A percentile compares a stretch with the other conserved stretches of the same genome.
Conservation (phyloP, 176 grass and related monocot genomes). For the Lolium rigidum region DNA sequence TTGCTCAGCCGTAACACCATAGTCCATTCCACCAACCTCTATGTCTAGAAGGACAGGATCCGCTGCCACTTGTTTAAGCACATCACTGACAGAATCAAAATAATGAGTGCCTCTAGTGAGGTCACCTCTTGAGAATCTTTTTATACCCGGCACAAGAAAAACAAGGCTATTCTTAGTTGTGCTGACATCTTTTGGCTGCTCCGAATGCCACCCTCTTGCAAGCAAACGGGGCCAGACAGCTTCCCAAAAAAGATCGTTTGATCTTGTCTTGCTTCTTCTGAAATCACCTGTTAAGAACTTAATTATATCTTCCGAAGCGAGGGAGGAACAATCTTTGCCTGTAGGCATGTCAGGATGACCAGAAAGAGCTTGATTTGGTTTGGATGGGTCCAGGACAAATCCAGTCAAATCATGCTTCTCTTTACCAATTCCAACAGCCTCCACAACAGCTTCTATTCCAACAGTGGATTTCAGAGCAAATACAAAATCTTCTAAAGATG, state of each 20-base stretch:
- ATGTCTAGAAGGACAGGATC: conserved; percentile 82
- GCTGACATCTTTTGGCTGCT: conserved; percentile 84
- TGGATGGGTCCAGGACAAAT: conserved; percentile 66
- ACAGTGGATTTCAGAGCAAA: conserved; percentile 74
- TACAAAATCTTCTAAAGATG: conserved; percentile 73
- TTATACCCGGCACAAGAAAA: conserved; percentile 68
- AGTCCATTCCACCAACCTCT: conserved; percentile 51
- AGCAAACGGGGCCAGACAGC: conserved; percentile 96
- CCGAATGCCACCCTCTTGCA: conserved; percentile 95
- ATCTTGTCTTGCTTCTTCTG: conserved; percentile 89
- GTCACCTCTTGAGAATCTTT: conserved; percentile 85
- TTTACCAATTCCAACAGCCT: conserved; percentile 81
- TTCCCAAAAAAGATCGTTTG: conserved; percentile 99
- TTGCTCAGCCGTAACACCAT: conserved; percentile 38
- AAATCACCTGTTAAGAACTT: conserved; percentile 98
- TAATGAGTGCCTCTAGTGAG: conserved; percentile 83
- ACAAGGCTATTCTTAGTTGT: conserved; percentile 78
- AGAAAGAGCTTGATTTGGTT: conserved; percentile 52
- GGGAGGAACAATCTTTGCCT: conserved; percentile 90
- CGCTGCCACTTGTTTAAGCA: conserved; percentile 74
- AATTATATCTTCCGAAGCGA: conserved; percentile 81
- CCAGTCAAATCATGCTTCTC: conserved; percentile 78
- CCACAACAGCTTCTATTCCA: conserved; percentile 70
- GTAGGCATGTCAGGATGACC: conserved; percentile 66
- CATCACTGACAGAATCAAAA: conserved; percentile 94